Percentiles rank a stretch among this genome's conserved stretches.
Conservation (phyloP, 768 basidiomycete species). For the Myochromella boudieri region DNA sequence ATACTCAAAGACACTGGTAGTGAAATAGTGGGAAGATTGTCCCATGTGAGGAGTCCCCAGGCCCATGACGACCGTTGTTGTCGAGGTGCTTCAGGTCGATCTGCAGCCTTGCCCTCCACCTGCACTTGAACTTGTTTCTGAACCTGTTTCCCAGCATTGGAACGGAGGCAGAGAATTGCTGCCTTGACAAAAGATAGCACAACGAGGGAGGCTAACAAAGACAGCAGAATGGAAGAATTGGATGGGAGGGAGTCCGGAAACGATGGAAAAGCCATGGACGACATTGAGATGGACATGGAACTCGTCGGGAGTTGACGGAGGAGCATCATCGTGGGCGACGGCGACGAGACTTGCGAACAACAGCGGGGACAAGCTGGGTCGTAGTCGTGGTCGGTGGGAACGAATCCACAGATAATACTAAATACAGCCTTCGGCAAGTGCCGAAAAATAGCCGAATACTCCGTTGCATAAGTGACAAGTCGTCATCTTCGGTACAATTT, state of each 20-base stretch:
- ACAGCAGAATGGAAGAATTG: conserved; percentile 24
- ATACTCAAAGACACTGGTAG: conserved; percentile 25
- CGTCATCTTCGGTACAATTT: conserved; percentile 3
- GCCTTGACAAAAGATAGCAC: conserved; percentile 24
- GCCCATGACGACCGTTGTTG: conserved; percentile 21
- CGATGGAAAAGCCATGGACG: conserved; percentile 16
- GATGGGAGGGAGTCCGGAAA: conserved; percentile 20
- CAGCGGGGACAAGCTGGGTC: conserved; percentile 21
- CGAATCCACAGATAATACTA: conserved; percentile 12
- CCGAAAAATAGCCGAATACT: no score
- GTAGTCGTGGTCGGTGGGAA: conserved; percentile 19
- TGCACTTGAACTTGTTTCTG: conserved; percentile 13
- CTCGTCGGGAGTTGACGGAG: conserved; percentile 21
- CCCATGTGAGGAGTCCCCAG: conserved; percentile 24
- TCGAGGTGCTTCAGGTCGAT: conserved; percentile 7
- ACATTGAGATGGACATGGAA: conserved; percentile 17
- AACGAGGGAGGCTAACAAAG: conserved; percentile 25
- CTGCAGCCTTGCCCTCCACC: conserved; percentile 16
- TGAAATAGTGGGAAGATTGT: conserved; percentile 22
- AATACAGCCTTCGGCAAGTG: conserved; percentile 18
- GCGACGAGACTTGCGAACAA: conserved; percentile 18
- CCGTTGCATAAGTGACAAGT: no score
- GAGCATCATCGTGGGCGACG: conserved; percentile 22
- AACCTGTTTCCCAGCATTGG: conserved; percentile 8
- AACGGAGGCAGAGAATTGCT: conserved; percentile 15